Percentiles rank a stretch among this genome's conserved stretches.
Conservation (phyloP, 2,329 filamentous ascomycete species). For the Domatiomyces catenatus region DNA sequence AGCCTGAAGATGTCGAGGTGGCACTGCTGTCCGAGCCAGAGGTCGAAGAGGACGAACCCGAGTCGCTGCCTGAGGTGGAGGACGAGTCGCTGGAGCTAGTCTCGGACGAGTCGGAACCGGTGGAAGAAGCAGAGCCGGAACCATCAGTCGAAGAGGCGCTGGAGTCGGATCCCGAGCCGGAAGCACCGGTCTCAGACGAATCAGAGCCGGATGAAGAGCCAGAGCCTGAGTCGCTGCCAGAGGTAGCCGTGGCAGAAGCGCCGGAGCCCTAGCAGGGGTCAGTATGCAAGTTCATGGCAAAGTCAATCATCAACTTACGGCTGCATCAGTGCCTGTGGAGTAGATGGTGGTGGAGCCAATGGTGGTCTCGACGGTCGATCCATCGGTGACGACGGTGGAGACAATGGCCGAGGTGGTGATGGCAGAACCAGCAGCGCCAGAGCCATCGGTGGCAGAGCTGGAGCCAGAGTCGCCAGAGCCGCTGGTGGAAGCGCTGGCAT, state of each 20-base stretch:
- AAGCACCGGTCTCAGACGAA: slow-evolving; percentile 7
- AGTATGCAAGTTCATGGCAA: not conserved
- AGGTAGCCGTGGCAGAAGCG: slow-evolving; percentile 11
- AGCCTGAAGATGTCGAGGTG: slow-evolving; percentile 12
- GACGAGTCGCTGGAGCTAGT: slow-evolving; percentile 6
- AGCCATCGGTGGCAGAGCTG: slow-evolving; percentile 1
- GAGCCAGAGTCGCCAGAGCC: not conserved
- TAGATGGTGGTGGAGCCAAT: slow-evolving; percentile 8
- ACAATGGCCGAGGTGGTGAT: slow-evolving; percentile 6
- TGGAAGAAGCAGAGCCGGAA: slow-evolving; percentile 10
- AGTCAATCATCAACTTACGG: not conserved
- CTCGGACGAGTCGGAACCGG: slow-evolving; percentile 1
- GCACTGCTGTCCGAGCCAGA: slow-evolving; percentile 8
- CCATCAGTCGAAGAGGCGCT: slow-evolving; percentile 10
- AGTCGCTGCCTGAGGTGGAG: not conserved
- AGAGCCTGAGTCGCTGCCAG: slow-evolving; percentile 11
- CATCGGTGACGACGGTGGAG: slow-evolving; percentile 8
- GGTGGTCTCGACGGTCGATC: slow-evolving; percentile 8
- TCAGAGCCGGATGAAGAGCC: slow-evolving; percentile 10
- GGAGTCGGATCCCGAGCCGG: slow-evolving; percentile 8
- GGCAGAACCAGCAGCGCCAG: not conserved
- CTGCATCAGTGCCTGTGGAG: not conserved
- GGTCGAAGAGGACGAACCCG: not conserved
- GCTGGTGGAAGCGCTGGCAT: slow-evolving; percentile 5
- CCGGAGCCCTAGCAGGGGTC: slow-evolving; percentile 8